A percentile compares a stretch with the other conserved stretches of the same genome.
phyloP scores from a whole-genome alignment of 306 rosid species.

The Potentilla sterilis region DNA sequence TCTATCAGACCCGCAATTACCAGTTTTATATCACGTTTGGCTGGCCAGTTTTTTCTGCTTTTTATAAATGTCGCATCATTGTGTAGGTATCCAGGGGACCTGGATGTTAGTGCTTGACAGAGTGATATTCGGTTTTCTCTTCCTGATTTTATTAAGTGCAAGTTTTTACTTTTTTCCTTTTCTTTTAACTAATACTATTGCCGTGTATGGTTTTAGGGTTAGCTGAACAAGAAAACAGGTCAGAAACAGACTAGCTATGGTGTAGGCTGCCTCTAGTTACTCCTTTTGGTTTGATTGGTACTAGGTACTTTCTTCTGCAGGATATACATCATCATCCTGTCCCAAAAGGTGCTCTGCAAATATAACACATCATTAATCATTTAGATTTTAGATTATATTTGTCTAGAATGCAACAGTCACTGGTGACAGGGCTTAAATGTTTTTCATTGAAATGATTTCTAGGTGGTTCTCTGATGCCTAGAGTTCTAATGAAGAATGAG shows the following conservation, averaged over 20 bases:
- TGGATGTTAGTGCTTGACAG: constrained; percentile 1
- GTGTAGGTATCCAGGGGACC: constrained; percentile 7
- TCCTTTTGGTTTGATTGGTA: background rate
- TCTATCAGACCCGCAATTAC: background rate
- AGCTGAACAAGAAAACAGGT: background rate
- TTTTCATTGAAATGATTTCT: background rate
- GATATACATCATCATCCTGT: background rate
- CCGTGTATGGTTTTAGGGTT: background rate
- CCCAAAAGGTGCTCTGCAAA: background rate
- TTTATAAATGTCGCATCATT: background rate
- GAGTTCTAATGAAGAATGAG: too few relatives aligned
- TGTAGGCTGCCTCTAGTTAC: background rate
- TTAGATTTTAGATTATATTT: background rate
- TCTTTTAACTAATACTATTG: background rate
- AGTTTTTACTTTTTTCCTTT: background rate
- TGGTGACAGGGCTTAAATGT: background rate
- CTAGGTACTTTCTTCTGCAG: background rate
- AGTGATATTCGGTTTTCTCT: background rate
- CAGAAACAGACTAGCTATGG: constrained; percentile 1
- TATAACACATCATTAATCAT: background rate
- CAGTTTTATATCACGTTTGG: background rate
- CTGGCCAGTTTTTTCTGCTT: background rate
- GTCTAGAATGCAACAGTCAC: background rate
- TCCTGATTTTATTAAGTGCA: background rate
- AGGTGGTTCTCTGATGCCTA: background rate